Evolutionary conservation across 768 basidiomycete genomes (phyloP), one percentile per base, ranked within the genome.

Genomic region (Holtermannia corniformis): DNA sequence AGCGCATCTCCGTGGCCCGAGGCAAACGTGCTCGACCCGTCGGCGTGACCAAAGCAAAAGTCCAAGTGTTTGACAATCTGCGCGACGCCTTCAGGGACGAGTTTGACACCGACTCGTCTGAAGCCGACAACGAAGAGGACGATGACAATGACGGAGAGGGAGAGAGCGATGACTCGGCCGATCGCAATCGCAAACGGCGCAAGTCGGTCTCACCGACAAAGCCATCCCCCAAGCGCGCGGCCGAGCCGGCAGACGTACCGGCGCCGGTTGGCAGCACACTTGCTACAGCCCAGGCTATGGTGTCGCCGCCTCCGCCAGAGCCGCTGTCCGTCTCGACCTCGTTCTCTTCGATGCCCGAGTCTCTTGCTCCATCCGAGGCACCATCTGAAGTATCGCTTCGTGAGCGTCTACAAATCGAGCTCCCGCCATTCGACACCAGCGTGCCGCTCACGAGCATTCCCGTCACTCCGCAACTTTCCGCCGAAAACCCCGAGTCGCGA

Each of bases 11-110:
- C n/a, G 81, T 90, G 50, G 86, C 91, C 64, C 81, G 89, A 32
- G 86, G 86, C 11, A 84, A 82, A 58, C 82, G 85, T 43, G 86
- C 88, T 19, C 84, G 93, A 26, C 93, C 95, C 12, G 88, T 97
- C 13, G 86, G 86, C 19, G 84, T 84, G 22, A 85, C 91, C 14
- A 81, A 83, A 43, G 90, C 88, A 14, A 89, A 83, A 62, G 87
- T 93, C 0, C 83, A 91, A 65, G 80, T 95, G 26, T 78, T 95
- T 22, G 84, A 87, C 49, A 91, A 87, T 63, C 80, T 95, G 63
- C 84, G 86, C 66, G 91, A 95, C 63, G 92, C 87, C 1, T 86
- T 95, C 66, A 79, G 79, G 48, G 87, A 88, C 61, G 81, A 86
- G 59, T 83, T 83, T 23, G 73, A 75, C 45, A 70, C 70, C 5